These are phyloP conservation scores for Alternaria metachromatica DNA, from an alignment of 2,329 filamentous ascomycete species.

Conservation along the genomic window DNA sequence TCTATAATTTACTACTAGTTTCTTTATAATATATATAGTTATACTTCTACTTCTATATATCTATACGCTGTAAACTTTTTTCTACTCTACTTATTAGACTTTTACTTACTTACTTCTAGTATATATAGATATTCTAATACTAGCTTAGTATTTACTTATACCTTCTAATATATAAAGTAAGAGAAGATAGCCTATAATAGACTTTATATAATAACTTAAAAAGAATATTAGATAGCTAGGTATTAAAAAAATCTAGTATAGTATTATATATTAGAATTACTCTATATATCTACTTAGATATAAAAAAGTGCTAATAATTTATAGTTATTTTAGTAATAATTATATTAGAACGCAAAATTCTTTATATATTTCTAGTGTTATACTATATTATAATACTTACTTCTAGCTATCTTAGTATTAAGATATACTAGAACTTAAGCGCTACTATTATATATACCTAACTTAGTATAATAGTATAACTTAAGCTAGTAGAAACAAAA, in stretches of 20 bases:
- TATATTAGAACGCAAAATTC: slow-evolving; percentile 1
- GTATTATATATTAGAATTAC: background rate
- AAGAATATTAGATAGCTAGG: background rate
- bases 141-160: background rate
- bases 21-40: slow-evolving; percentile 10
- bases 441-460: background rate
- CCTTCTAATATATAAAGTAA: background rate
- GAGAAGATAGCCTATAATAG: background rate
- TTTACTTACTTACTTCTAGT: background rate
- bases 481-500: slow-evolving; percentile 3
- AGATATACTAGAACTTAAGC: background rate
- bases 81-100: background rate
- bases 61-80: background rate
- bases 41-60: background rate
- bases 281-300: background rate
- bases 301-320: background rate
- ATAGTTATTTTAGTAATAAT: slow-evolving; percentile 3
- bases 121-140: slow-evolving; percentile 3
- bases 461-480: background rate
- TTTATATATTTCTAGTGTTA: background rate
- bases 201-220: background rate
- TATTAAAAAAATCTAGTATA: background rate
- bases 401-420: slow-evolving; percentile 3
- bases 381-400: slow-evolving; percentile 4
- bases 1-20: slow-evolving; percentile 6